Evolutionary conservation across 1,139 yeast genomes (phyloP), one percentile per base, ranked within the genome.

Genomic region (Kurtzmaniella quercitrusa): DNA sequence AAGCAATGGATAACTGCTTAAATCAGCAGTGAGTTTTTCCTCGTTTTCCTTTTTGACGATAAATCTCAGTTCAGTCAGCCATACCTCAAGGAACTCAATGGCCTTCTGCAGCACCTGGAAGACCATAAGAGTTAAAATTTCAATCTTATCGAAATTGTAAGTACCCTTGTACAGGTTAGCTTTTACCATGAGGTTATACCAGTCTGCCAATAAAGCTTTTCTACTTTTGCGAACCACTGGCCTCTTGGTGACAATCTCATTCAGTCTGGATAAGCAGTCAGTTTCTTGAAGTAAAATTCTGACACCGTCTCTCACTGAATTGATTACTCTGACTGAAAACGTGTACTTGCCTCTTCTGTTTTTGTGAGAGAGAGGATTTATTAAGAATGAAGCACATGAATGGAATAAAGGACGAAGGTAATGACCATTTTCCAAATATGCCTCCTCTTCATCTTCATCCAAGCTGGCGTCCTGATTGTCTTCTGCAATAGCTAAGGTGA

Each of bases 111-210:
- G 67, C 14, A 89, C 88, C 57, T 87, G 87, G 59, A 80, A 82
- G 6, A 87, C 80, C 71, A 90, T 77, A 42, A 82, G 64, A 29
- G 87, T 85, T 47, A 91, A 69, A 18, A 83, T 79, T 53, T 84
- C 89, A 47, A 89, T 77, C 51, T 86, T 83, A 38, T 74, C 72
- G 42, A 73, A 73, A 47, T 79, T 83, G 34, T 84, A 73, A 0
- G 95, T 82, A 43, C 87, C 83, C 56, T 85, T 82, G 58, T 82
- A 86, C 45, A 86, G 89, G 55, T 86, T 89, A 3, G 97, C 96
- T 54, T 86, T 85, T 9, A 85, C 79, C 77, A 91, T 90, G 39
- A 93, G 69, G 47, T 84, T 85, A 45, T 94, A 91, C 85, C 97
- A 86, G 58, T 91, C 97, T 1, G 96, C 91, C 39, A 93, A 76